Evolutionary conservation across 2,329 filamentous ascomycete genomes (phyloP), one percentile per base, ranked within the genome.

Genomic region (Thelonectria discophora): DNA sequence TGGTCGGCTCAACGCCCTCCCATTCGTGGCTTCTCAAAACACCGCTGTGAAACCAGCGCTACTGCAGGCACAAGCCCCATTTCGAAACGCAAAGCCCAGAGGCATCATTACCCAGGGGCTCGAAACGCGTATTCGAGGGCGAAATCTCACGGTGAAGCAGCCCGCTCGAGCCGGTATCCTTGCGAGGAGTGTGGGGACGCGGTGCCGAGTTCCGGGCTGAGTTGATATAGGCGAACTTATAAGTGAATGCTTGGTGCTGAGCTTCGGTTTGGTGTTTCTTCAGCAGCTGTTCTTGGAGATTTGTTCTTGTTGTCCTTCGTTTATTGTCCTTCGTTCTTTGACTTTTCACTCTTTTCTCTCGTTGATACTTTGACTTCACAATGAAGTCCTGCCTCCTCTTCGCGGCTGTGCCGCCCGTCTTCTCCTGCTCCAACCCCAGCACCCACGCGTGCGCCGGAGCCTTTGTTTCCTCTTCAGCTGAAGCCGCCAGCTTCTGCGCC

Each of bases 321-420:
- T 56, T 54, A 18, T 48, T 40, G 32, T 55, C 15, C 15, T 42
- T 55, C 45, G 10, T 17, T 52, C 15, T 12, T 42, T 55, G 34
- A 11, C 12, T 55, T 20, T 54, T 27, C 11, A n/a, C 9, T 49
- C 53, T 13, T 42, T 42, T 10, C 27, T 30, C 8, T 7, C 4
- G 4, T 24, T 4, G 24, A 4, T 24, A 7, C 27, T 10, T 30
- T 24, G 7, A 13, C 24, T 24, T 47, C 11, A 12, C 18, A 34
- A 61, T 61, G 58, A 61, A 51, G 37, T 45, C 52, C 12, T 40
- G 39, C 21, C 42, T 30, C 11, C 42, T 61, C 42, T 13, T 61
- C 17, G 37, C 54, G 58, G 58, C 58, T 53, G 58, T 60, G 58
- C 58, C 58, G 52, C 55, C 51, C 21, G 58, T 37, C 21, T 40